Evolutionary conservation across 257 asterid species (phyloP).

Genomic region (Ilex asprella): DNA sequence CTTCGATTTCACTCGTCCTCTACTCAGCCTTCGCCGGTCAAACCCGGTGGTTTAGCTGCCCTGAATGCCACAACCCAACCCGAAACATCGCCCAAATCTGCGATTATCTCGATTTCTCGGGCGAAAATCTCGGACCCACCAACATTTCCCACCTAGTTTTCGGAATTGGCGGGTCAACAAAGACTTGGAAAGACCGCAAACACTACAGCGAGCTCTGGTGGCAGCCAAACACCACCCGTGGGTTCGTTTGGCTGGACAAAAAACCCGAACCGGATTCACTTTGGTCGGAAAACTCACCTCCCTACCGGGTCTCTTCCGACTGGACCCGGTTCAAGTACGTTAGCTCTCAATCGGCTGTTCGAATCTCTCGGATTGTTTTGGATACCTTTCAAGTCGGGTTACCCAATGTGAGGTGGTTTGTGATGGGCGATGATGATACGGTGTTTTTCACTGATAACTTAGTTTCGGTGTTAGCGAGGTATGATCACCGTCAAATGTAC

Average conservation of each 20-base stretch:
- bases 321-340: conserved; percentile 49
- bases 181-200: conserved; percentile 57
- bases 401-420: conserved; percentile 77
- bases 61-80: too few species aligned
- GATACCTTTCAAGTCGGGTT: conserved; percentile 59
- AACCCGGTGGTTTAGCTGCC: too few species aligned
- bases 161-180: conserved; percentile 70
- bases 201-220: conserved; percentile 73
- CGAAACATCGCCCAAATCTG: too few species aligned
- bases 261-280: conserved; percentile 26
- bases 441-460: conserved; percentile 72
- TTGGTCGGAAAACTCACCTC: conserved; percentile 27
- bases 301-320: conserved; percentile 56
- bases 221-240: conserved; percentile 57
- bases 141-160: conserved; percentile 74
- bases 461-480: conserved; percentile 55
- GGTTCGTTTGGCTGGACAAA: conserved; percentile 60
- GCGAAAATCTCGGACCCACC: conserved; percentile 38
- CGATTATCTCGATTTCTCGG: background rate
- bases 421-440: conserved; percentile 97
- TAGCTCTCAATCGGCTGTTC: conserved; percentile 58
- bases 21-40: too few species aligned
- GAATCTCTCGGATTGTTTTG: conserved; percentile 64
- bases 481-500: conserved; percentile 70
- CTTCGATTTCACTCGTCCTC: too few species aligned